phyloP scores from a whole-genome alignment of 768 basidiomycete genomes.

The Dendrothele bispora region DNA sequence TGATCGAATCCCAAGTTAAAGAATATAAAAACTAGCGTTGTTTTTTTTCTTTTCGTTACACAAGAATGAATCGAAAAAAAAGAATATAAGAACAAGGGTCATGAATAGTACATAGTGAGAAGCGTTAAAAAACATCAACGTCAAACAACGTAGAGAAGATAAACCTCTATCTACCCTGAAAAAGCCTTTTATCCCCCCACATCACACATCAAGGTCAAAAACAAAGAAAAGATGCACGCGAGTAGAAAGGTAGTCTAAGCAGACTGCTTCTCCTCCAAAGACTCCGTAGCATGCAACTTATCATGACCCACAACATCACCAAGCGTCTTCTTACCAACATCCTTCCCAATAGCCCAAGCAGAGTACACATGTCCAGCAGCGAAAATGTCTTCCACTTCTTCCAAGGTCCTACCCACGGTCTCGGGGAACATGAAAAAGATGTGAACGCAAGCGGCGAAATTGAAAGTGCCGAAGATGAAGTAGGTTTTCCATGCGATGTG shows the following conservation, averaged over 20 bases:
- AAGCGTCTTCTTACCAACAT: slow-evolving; percentile 64
- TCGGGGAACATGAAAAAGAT: slow-evolving; percentile 82
- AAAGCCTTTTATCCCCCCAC: no score
- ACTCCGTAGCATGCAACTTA: neutral
- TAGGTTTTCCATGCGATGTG: slow-evolving; percentile 74
- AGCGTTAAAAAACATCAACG: no score
- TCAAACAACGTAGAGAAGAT: no score
- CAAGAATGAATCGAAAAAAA: no score
- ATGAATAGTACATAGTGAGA: no score
- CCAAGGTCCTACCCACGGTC: slow-evolving; percentile 69
- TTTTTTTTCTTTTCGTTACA: no score
- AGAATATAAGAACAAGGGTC: no score
- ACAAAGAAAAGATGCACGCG: neutral
- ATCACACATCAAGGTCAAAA: neutral
- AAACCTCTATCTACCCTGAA: no score
- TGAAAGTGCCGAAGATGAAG: slow-evolving; percentile 78
- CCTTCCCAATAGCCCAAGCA: slow-evolving; percentile 66
- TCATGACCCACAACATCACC: slow-evolving; percentile 39
- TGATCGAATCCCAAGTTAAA: no score
- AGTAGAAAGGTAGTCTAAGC: neutral
- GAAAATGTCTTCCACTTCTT: slow-evolving; percentile 82
- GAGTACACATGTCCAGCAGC: slow-evolving; percentile 64
- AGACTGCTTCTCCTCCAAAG: slow-evolving; percentile 6
- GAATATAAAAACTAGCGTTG: no score
- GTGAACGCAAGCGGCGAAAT: slow-evolving; percentile 69